These are phyloP conservation scores for Rutidosis leptorrhynchoides DNA, from an alignment of 129 eudicot species.

Conservation along the genomic window DNA sequence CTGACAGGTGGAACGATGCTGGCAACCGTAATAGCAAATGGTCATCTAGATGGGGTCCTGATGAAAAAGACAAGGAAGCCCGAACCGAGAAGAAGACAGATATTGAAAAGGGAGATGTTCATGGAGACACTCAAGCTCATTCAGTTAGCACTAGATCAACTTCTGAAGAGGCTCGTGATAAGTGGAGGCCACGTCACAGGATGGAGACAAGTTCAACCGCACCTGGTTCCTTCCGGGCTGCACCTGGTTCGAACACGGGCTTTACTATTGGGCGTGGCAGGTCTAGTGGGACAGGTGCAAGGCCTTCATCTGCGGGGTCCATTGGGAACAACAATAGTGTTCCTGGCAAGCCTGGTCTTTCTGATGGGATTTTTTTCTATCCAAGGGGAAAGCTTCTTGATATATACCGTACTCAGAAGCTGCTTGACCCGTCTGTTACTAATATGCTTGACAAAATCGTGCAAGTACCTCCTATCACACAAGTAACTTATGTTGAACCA, in stretches of 20 bases:
- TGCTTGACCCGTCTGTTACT: conserved; percentile 42
- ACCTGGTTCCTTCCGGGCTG: conserved; percentile 66
- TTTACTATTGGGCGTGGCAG: conserved; percentile 88
- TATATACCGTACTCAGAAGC: conserved; percentile 71
- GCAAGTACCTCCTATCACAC: conserved; percentile 57
- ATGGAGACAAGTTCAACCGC: conserved; percentile 65
- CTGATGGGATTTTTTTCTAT: conserved; percentile 46
- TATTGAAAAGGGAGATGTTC: conserved; percentile 63
- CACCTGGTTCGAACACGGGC: conserved; percentile 75
- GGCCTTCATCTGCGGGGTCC: conserved; percentile 51
- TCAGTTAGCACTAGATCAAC: conserved; percentile 38
- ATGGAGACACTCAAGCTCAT: conserved; percentile 45
- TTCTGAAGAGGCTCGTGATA: conserved; percentile 78
- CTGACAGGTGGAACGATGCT: conserved; percentile 76
- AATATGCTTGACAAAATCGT: conserved; percentile 43
- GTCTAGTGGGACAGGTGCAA: conserved; percentile 40
- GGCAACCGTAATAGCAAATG: conserved; percentile 72
- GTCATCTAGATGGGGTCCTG: conserved; percentile 97
- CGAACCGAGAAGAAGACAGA: conserved; percentile 58
- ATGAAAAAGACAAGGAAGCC: conserved; percentile 82
- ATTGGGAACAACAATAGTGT: conserved; percentile 42
- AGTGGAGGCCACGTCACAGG: conserved; percentile 97
- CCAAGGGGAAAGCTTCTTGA: conserved; percentile 93
- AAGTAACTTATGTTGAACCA: conserved; percentile 53
- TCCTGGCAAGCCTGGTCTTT: conserved; percentile 52